A percentile compares a stretch with the other conserved stretches of the same genome.
Conservation (phyloP, 495 filamentous ascomycete genomes). For the Penicillium steckii region DNA sequence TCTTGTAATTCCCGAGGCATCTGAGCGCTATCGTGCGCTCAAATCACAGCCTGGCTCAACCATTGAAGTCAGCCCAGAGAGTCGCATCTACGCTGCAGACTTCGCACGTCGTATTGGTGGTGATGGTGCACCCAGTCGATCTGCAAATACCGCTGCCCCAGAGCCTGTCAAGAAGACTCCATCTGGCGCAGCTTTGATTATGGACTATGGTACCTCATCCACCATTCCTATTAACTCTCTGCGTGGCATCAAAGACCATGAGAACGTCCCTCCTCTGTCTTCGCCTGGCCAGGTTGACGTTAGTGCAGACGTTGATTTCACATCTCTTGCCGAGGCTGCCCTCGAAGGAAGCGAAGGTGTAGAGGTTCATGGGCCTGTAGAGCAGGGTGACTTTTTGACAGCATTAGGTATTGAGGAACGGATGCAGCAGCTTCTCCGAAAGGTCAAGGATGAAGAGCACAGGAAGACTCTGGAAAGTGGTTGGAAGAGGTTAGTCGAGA, state of each 20-base stretch:
- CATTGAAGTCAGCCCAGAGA: slow-evolving; percentile 89
- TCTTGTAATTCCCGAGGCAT: slow-evolving; percentile 80
- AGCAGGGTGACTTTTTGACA: slow-evolving; percentile 76
- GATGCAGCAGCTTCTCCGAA: slow-evolving; percentile 62
- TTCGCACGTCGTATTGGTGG: slow-evolving; percentile 84
- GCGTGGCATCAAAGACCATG: slow-evolving; percentile 78
- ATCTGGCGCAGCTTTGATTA: slow-evolving; percentile 82
- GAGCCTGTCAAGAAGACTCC: slow-evolving; percentile 51
- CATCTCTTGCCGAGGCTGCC: slow-evolving; percentile 77
- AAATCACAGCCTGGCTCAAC: slow-evolving; percentile 59
- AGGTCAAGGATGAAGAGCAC: slow-evolving; percentile 49
- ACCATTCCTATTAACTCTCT: slow-evolving; percentile 84
- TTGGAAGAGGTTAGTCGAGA: slow-evolving; percentile 77
- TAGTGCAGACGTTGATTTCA: slow-evolving; percentile 89
- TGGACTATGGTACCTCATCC: slow-evolving; percentile 84
- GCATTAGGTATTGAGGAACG: slow-evolving; percentile 80
- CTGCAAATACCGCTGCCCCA: slow-evolving; percentile 25
- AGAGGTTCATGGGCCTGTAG: slow-evolving; percentile 90
- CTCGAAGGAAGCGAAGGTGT: slow-evolving; percentile 69
- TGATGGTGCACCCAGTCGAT: slow-evolving; percentile 37
- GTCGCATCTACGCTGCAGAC: slow-evolving; percentile 70
- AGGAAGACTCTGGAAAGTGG: slow-evolving; percentile 64
- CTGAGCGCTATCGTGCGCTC: slow-evolving; percentile 74
- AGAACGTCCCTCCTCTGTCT: slow-evolving; percentile 70
- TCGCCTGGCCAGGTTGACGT: slow-evolving; percentile 81